Evolutionary conservation across 495 filamentous ascomycete species (phyloP).

Genomic region (Aspergillus ellipticus): DNA sequence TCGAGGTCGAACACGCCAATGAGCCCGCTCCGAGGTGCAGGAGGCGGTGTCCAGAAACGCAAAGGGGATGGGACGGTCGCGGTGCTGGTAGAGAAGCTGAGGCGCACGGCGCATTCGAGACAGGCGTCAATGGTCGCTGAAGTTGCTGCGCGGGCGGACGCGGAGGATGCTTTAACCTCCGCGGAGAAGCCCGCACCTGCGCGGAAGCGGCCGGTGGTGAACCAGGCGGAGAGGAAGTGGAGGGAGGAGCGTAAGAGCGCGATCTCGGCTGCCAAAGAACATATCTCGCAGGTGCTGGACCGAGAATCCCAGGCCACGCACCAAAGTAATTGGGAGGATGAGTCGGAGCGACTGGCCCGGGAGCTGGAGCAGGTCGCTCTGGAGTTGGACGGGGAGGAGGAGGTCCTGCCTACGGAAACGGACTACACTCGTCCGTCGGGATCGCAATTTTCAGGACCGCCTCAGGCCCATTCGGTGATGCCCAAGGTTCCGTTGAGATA

Average conservation of each 20-base stretch:
- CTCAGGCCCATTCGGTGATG: constrained; percentile 5
- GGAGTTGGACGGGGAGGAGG: constrained; percentile 31
- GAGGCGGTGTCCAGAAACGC: constrained; percentile 40
- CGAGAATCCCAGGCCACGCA: constrained; percentile 28
- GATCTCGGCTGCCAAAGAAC: constrained; percentile 39
- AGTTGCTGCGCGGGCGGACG: constrained; percentile 22
- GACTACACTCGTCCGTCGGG: neutral
- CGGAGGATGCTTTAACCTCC: neutral
- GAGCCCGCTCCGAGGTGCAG: constrained; percentile 18
- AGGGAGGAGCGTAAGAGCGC: constrained; percentile 35
- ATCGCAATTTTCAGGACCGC: neutral
- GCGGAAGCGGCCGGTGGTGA: constrained; percentile 43
- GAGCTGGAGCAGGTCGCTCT: constrained; percentile 48
- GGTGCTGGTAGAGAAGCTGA: constrained; percentile 42
- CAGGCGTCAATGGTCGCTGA: constrained; percentile 39
- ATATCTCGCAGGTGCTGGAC: constrained; percentile 33
- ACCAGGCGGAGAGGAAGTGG: constrained; percentile 43
- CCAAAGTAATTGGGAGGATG: constrained; percentile 40
- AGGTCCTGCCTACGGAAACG: constrained; percentile 18
- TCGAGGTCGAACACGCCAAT: constrained; percentile 31
- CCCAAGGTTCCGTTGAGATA: constrained; percentile 37
- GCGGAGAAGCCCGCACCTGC: constrained; percentile 15
- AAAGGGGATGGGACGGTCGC: constrained; percentile 33
- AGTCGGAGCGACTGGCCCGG: constrained; percentile 40
- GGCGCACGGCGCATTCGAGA: constrained; percentile 36